phyloP scores from a whole-genome alignment of 2,329 filamentous ascomycete species.

The Paecilomyces niveus region DNA sequence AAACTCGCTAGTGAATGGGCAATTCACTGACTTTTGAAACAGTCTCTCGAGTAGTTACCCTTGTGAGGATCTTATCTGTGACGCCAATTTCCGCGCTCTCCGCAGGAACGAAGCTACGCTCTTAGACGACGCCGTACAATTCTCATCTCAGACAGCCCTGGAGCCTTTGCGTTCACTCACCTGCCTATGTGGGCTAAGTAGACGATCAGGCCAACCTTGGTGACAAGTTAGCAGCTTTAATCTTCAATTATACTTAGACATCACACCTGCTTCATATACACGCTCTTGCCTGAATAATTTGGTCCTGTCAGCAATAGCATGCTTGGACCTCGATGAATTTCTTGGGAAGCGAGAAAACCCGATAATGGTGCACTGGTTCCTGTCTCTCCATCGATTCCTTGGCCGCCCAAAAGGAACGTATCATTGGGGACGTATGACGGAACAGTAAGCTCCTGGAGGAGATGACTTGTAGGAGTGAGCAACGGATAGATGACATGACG shows the following conservation, averaged over 20 bases:
- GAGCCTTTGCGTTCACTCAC: conserved; percentile 16
- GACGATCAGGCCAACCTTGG: conserved; percentile 68
- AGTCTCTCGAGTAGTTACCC: conserved; percentile 68
- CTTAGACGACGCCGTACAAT: conserved; percentile 4
- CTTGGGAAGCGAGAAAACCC: not conserved
- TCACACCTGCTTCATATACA: conserved; percentile 78
- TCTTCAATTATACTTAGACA: not conserved
- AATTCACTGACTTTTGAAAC: conserved; percentile 46
- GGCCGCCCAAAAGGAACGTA: conserved; percentile 60
- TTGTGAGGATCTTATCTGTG: conserved; percentile 86
- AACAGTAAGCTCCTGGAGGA: conserved; percentile 77
- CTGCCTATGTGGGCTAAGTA: conserved; percentile 84
- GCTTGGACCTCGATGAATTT: conserved; percentile 43
- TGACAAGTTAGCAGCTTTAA: not conserved
- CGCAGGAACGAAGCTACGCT: conserved; percentile 73
- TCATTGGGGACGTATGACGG: conserved; percentile 77
- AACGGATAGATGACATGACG: not conserved
- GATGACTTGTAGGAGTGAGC: conserved; percentile 48
- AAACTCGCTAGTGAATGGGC: not conserved
- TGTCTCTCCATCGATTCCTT: not conserved
- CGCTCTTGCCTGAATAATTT: conserved; percentile 94
- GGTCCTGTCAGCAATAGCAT: conserved; percentile 82
- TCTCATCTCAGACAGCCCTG: not conserved
- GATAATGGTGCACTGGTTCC: not conserved
- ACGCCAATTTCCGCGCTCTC: conserved; percentile 68